Conservation (phyloP, 306 rosid genomes). For the Quercus cerris region DNA sequence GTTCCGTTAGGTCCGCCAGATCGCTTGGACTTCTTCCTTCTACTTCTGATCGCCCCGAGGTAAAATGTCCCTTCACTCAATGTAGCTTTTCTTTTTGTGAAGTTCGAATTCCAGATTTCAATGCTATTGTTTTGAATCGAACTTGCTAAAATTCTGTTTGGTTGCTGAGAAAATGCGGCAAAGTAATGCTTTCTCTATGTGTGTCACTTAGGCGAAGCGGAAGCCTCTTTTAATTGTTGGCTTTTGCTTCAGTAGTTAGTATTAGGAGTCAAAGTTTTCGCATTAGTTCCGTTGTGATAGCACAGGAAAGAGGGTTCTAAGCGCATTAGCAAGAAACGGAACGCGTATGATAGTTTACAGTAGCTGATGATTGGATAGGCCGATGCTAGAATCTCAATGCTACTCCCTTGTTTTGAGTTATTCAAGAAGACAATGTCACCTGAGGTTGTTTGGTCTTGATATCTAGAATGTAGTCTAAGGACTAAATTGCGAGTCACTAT, state of each 20-base stretch:
- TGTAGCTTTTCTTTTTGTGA: conserved; percentile 6
- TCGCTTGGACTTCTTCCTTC: conserved; percentile 91
- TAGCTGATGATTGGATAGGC: neutral
- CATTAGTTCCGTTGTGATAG: neutral
- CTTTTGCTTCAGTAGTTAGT: neutral
- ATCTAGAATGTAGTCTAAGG: neutral
- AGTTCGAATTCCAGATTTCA: too few relatives aligned
- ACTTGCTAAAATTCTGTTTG: neutral
- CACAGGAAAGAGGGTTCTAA: neutral
- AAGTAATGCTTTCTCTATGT: neutral
- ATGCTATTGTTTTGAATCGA: neutral
- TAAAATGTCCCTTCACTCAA: conserved; percentile 13
- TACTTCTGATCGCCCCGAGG: conserved; percentile 93
- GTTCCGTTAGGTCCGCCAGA: conserved; percentile 97
- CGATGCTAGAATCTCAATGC: neutral
- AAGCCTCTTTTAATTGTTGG: neutral
- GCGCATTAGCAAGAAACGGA: neutral
- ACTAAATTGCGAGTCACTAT: too few relatives aligned
- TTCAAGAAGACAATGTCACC: neutral
- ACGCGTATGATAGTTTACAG: neutral
- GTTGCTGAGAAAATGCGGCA: neutral
- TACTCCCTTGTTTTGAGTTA: too few relatives aligned
- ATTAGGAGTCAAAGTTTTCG: too few relatives aligned
- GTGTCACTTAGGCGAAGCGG: neutral
- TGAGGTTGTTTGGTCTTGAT: neutral